Evolutionary conservation across 768 basidiomycete genomes (phyloP).

Genomic region (Filobasidium wieringae): DNA sequence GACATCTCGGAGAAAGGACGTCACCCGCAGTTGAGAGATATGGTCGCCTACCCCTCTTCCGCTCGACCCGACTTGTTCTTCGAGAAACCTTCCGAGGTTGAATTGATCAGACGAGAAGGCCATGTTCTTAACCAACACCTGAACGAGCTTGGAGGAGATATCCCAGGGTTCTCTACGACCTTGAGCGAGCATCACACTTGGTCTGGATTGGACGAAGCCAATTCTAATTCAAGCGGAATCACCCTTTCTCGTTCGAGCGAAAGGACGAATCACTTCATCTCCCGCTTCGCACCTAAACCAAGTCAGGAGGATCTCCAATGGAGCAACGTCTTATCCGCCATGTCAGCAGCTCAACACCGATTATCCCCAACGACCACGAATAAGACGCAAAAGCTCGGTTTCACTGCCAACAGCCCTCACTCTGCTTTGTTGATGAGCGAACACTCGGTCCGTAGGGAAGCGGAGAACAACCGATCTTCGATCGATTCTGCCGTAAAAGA

Average conservation of each 20-base stretch:
- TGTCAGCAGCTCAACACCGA: not conserved
- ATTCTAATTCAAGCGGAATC: not conserved
- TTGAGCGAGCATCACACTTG: not conserved
- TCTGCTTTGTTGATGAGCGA: not conserved
- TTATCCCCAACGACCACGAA: not conserved
- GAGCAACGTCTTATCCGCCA: not conserved
- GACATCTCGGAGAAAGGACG: not conserved
- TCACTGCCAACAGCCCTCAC: not conserved
- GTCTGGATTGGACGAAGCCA: not conserved
- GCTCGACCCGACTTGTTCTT: not conserved
- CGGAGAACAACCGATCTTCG: not conserved
- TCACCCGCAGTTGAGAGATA: not conserved
- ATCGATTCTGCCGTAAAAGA: constrained; percentile 17
- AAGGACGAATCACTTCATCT: not conserved
- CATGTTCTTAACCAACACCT: not conserved
- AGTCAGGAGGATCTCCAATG: not conserved
- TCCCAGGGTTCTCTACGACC: not conserved
- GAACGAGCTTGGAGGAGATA: not conserved
- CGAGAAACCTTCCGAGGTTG: not conserved
- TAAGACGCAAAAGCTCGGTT: not conserved
- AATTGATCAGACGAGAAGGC: not conserved
- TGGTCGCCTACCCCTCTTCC: not conserved
- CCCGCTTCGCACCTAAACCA: not conserved
- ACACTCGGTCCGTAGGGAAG: not conserved
- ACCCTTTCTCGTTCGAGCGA: too few relatives aligned